Evolutionary conservation across 1,284 basidiomycete genomes (phyloP), one percentile per base, ranked within the genome.

Genomic region (Cerioporus squamosus): DNA sequence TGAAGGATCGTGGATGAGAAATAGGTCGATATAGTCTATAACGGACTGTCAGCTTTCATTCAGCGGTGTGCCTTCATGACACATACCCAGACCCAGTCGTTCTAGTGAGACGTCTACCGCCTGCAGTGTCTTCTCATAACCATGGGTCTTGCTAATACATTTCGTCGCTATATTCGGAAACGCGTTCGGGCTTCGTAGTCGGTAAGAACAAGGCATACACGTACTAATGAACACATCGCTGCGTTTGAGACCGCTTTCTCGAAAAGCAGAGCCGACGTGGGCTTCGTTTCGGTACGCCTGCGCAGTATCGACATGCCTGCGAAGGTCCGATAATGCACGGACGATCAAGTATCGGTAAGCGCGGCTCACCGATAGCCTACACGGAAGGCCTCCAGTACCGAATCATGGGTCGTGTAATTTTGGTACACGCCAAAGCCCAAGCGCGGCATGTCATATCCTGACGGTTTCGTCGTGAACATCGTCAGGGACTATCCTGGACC

Each of bases 381-480:
- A 57, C 82, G 79, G 61, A 95, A 74, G 5, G 92, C 92, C 53
- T 86, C 81, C 22, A 85, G 68, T 9, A 88, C 83, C n/a, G 87
- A 86, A 0, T 82, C 70, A 39, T 76, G 79, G 12, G 86, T 75
- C 45, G 83, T 81, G 63, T 84, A 80, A 75, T 88, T 88, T 66
- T 89, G 85, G 68, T 90, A 94, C 15, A 94, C 90, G 17, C 93
- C 93, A 57, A 93, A 88, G 0, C 93, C 93, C 2, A 95, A 79
- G 17, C 82, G 73, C 29, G 93, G 93, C 76, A 95, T 88, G 20
- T 72, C 55, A 68, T 81, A 74, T 4, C 86, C 87, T 72, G 52
- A 17, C 12, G 26, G 5, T 39, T 39, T 36, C 33, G 33, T 36
- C 33, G 33, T 36, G 3, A 36, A 36, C 12, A 15, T 36, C 10